These are phyloP conservation scores for Eucalyptus curtisii DNA, from an alignment of 345 rosid species.

Conservation along the genomic window DNA sequence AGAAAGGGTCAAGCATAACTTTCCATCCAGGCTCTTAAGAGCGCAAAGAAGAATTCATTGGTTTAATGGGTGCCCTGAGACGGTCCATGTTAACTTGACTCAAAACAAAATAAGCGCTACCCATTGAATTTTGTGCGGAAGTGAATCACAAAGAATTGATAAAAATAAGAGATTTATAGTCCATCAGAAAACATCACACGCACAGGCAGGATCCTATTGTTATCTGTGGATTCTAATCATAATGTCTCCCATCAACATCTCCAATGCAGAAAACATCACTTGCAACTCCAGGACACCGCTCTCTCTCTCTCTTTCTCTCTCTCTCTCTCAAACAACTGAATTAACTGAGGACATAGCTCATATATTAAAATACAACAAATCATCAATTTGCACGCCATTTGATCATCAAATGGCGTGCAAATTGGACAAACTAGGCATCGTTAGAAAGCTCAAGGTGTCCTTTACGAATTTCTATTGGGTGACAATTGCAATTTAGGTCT, in stretches of 20 bases:
- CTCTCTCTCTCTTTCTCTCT: background rate
- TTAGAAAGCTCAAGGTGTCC: too few species aligned
- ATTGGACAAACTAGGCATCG: too few species aligned
- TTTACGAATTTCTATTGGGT: too few species aligned
- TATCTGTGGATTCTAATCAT: background rate
- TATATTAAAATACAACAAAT: too few species aligned
- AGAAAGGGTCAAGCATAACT: background rate
- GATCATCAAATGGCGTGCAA: too few species aligned
- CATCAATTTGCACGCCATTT: too few species aligned
- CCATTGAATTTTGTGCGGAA: background rate
- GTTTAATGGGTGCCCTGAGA: background rate
- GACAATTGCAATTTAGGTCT: too few species aligned
- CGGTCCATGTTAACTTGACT: background rate
- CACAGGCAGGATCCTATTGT: background rate
- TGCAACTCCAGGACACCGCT: background rate
- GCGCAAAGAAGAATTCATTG: background rate
- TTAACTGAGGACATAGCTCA: background rate
- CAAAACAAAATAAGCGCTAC: background rate
- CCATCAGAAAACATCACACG: background rate
- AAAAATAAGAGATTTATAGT: background rate
- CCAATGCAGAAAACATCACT: background rate
- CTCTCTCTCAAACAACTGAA: background rate
- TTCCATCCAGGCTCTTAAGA: background rate
- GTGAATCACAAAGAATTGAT: background rate
- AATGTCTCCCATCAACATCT: background rate